phyloP scores from a whole-genome alignment of 371 early-diverging fungal species.

The Phascolomyces articulosus region DNA sequence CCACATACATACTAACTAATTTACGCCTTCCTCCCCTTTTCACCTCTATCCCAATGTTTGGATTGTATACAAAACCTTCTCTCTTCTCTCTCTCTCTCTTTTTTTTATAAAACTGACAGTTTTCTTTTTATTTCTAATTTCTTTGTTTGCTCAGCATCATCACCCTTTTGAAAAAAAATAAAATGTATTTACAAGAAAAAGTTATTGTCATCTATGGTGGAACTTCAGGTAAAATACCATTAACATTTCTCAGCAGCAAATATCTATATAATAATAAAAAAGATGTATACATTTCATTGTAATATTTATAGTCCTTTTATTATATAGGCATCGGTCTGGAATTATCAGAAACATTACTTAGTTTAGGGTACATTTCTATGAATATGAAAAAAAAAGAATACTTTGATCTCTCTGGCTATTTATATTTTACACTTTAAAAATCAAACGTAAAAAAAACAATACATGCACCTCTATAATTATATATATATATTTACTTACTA shows the following conservation, averaged over 20 bases:
- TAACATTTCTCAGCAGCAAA: background rate
- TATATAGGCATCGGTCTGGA: slow-evolving; percentile 36
- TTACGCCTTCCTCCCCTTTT: too few relatives aligned
- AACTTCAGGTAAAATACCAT: slow-evolving; percentile 26
- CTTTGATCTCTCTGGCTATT: too few relatives aligned
- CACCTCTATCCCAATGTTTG: too few relatives aligned
- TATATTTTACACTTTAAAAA: too few relatives aligned
- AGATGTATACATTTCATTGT: too few relatives aligned
- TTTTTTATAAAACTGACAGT: too few relatives aligned
- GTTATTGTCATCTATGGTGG: slow-evolving; percentile 29
- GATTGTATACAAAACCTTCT: too few relatives aligned
- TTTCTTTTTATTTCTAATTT: background rate
- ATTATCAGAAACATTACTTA: slow-evolving; percentile 14
- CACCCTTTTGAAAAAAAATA: background rate
- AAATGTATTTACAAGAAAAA: slow-evolving; percentile 23
- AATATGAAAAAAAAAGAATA: background rate
- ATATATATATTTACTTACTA: too few relatives aligned
- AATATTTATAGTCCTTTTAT: background rate
- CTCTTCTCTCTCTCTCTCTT: too few relatives aligned
- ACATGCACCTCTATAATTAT: too few relatives aligned
- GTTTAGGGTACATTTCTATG: slow-evolving; percentile 18
- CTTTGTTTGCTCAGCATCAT: background rate
- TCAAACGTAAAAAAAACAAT: background rate
- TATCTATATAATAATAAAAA: background rate
- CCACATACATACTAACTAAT: too few relatives aligned